Evolutionary conservation across 345 rosid genomes (phyloP).

Genomic region (Citrus unshiu): DNA sequence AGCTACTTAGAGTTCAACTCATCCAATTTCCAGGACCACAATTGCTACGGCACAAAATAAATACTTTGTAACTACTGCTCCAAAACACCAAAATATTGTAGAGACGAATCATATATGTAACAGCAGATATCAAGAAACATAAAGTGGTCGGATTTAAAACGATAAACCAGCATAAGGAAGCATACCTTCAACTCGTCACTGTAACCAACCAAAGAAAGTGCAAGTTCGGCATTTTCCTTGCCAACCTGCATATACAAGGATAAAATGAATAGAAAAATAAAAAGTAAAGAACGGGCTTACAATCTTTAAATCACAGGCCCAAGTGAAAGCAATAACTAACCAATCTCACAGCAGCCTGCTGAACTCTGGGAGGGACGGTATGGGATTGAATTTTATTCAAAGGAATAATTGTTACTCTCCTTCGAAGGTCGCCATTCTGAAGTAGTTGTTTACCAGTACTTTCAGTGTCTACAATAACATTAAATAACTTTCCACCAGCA

Average conservation of each 20-base stretch:
- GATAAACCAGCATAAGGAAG: constrained; percentile 10
- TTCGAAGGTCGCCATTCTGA: constrained; percentile 88
- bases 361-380: constrained; percentile 56
- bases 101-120: background rate
- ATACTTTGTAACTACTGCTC: background rate
- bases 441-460: constrained; percentile 89
- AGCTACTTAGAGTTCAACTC: background rate
- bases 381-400: constrained; percentile 75
- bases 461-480: constrained; percentile 93
- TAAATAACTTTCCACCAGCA: constrained; percentile 85
- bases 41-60: background rate
- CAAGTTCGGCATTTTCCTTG: constrained; percentile 83
- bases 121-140: background rate
- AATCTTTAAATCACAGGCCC: background rate
- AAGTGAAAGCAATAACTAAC: constrained; percentile 40
- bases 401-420: constrained; percentile 92
- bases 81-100: background rate
- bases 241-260: constrained; percentile 59
- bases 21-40: background rate
- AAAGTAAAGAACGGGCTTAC: background rate
- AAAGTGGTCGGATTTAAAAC: background rate
- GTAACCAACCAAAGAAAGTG: constrained; percentile 89
- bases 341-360: constrained; percentile 69
- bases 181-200: constrained; percentile 69
- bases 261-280: constrained; percentile 7